Percentiles rank a stretch among this genome's conserved stretches.
phyloP scores from a whole-genome alignment of 163 green algal species.

The Chlamydomonas reinhardtii region DNA sequence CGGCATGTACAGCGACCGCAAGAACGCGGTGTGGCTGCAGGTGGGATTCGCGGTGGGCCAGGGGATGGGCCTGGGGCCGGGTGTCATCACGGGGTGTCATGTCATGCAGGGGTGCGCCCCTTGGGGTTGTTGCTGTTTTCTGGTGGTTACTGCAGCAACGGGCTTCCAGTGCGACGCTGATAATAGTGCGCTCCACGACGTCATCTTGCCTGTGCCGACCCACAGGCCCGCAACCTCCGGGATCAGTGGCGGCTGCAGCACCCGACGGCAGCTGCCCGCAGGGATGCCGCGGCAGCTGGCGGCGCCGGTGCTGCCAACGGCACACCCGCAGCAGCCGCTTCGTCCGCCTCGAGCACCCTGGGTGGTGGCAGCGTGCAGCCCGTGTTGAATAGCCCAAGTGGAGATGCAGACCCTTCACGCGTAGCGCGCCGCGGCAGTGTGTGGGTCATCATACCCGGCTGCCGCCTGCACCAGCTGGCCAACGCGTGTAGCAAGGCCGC shows the following conservation, averaged over 20 bases:
- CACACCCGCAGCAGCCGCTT: background rate
- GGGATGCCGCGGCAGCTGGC: background rate
- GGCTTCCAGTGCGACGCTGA: too few relatives aligned
- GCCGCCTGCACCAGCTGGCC: slow-evolving; percentile 36
- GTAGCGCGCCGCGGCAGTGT: slow-evolving; percentile 15
- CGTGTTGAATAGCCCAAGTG: background rate
- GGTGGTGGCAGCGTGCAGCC: background rate
- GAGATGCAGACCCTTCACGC: too few relatives aligned
- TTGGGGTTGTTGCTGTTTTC: too few relatives aligned
- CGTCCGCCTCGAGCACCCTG: background rate
- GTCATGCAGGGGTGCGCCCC: too few relatives aligned
- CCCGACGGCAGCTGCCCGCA: background rate
- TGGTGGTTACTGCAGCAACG: too few relatives aligned
- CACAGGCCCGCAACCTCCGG: background rate
- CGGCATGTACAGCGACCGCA: background rate
- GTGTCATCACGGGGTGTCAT: too few relatives aligned
- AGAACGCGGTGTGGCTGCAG: slow-evolving; percentile 6
- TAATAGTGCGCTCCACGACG: too few relatives aligned
- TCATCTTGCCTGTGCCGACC: too few relatives aligned
- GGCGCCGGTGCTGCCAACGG: background rate
- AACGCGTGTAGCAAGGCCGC: background rate
- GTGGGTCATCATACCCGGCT: slow-evolving; percentile 35
- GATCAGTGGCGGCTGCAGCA: slow-evolving; percentile 40
- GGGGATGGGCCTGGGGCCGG: too few relatives aligned
- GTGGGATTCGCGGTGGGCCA: background rate